A percentile compares a stretch with the other conserved stretches of the same genome.
Conservation (phyloP, 345 rosid genomes). For the Eucalyptus cladocalyx region DNA sequence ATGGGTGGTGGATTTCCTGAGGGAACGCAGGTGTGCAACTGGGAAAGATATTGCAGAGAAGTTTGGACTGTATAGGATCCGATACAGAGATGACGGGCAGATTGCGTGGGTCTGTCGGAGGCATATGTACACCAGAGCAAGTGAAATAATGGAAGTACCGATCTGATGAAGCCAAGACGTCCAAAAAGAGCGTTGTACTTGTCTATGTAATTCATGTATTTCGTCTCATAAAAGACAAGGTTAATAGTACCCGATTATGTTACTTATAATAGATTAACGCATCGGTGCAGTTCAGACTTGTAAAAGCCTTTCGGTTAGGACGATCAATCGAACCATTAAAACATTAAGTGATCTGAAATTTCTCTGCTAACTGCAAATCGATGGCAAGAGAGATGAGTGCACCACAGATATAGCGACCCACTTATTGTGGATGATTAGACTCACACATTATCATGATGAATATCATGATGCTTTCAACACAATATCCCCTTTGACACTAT, state of each 20-base stretch:
- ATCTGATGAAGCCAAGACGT: neutral
- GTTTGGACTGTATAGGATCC: constrained; percentile 81
- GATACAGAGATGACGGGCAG: constrained; percentile 76
- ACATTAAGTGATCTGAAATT: neutral
- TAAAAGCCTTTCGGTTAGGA: neutral
- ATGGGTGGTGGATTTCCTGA: constrained; percentile 76
- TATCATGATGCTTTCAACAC: neutral
- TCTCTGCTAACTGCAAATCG: neutral
- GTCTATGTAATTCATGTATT: neutral
- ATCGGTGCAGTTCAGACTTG: neutral
- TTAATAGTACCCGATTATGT: neutral
- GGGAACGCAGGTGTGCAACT: constrained; percentile 65
- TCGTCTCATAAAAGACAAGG: neutral
- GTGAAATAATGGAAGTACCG: constrained; percentile 63
- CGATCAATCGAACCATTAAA: neutral
- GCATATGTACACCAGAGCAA: constrained; percentile 59
- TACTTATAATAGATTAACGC: neutral
- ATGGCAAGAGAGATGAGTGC: neutral
- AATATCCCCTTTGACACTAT: neutral
- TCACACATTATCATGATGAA: neutral
- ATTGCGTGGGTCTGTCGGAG: constrained; percentile 89
- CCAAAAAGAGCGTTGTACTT: neutral
- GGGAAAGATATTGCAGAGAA: constrained; percentile 89
- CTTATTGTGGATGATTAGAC: neutral
- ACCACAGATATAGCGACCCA: neutral